Base-by-base conservation (phyloP, 2,329 filamentous ascomycete species). In the Aspergillus fumigatus region DNA sequence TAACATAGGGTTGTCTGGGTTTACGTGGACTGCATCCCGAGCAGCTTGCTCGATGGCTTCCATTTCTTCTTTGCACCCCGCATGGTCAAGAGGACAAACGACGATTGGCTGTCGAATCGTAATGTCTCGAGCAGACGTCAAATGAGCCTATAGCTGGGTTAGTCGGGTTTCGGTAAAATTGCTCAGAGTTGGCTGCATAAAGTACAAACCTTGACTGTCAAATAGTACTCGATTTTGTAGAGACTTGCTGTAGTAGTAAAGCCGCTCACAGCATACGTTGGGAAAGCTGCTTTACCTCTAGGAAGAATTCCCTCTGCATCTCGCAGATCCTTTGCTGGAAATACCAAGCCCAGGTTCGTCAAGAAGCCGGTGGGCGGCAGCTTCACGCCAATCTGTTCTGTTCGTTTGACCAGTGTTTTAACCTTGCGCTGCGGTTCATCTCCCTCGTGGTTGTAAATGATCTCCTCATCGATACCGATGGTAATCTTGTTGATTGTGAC, bases 141-240 rank as follows among this genome's bases (percentile, higher is more conserved):
- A 82, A 75, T 92, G 88, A 41, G 92, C 93, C 93, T 97, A 65
- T 8, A 52, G 10, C 4, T 21, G 11, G 55, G 27, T 58, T 48
- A 61, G 67, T 41, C 63, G 55, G 53, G 19, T 53, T 29, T 27
- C 38, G 52, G 50, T 23, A 56, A 27, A 56, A 27, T 27, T 51
- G 21, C 19, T 14, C 21, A 38, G 32, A 19, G 32, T 23, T 21
- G 26, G 11, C 10, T 17, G 17, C 19, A 5, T 2, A 11, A 48
- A 7, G n/a, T 11, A 57, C 64, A 48, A 45, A 96, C 93, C 85
- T 96, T 97, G 61, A 97, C 90, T 52, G 86, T 92, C 54, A 97
- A 78, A 72, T 93, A 99, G 71, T 97, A 99, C 75, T 99, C 93
- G 71, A 99, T 96, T 75, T 97, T 97, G 80, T 99, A 99, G 14